Conservation (phyloP, 108 stramenopile genomes). For the Schizochytrium sp. region DNA sequence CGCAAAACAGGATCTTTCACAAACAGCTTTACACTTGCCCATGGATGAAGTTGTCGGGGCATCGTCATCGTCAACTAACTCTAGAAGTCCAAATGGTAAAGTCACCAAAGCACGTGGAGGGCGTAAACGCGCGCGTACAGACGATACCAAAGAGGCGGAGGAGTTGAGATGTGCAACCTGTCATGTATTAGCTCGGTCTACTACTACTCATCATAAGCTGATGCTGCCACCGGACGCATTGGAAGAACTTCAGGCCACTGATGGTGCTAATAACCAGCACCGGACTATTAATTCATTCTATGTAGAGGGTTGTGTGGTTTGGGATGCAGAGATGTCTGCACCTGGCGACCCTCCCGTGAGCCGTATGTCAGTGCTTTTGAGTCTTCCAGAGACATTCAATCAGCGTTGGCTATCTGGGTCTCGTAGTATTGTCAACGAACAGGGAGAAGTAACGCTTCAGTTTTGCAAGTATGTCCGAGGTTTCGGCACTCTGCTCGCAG, state of each 20-base stretch:
- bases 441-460: constrained; percentile 1
- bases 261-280: not conserved
- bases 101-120: not conserved
- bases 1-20: not conserved
- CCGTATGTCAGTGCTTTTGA: not conserved
- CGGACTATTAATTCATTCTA: not conserved
- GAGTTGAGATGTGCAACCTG: not conserved
- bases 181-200: constrained; percentile 28
- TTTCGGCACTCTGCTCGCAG: not conserved
- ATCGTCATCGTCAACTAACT: no score
- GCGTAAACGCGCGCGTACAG: not conserved
- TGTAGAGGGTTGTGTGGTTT: not conserved
- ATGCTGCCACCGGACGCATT: constrained; percentile 9
- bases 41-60: not conserved
- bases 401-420: constrained; percentile 45
- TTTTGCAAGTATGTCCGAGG: constrained; percentile 19
- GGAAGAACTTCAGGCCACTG: not conserved
- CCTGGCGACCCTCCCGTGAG: not conserved
- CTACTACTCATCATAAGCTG: constrained; percentile 7
- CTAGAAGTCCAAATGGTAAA: no score
- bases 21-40: not conserved
- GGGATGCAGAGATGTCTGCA: not conserved
- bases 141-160: not conserved
- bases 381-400: constrained; percentile 17
- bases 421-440: not conserved